phyloP scores from a whole-genome alignment of 441 rosid species.

The Adansonia gregorii region DNA sequence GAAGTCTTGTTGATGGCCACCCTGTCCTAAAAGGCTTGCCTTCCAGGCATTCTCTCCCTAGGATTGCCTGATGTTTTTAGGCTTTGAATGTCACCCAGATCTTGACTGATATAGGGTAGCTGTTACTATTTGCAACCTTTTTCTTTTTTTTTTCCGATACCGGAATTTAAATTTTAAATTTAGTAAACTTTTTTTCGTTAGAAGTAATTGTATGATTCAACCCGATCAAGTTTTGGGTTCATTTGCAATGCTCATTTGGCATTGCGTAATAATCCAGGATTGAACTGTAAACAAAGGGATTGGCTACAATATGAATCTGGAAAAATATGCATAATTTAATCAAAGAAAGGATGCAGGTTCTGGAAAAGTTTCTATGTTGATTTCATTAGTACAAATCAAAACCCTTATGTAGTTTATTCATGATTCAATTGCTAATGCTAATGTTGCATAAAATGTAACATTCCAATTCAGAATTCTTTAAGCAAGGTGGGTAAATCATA shows the following conservation, averaged over 20 bases:
- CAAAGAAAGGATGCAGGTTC: too few relatives aligned
- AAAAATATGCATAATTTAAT: too few relatives aligned
- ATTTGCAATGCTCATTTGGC: neutral
- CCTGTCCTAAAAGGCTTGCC: constrained; percentile 9
- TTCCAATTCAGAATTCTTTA: too few relatives aligned
- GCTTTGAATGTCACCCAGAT: too few relatives aligned
- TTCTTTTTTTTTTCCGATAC: neutral
- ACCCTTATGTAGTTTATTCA: neutral
- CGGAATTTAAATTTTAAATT: too few relatives aligned
- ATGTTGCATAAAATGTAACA: too few relatives aligned
- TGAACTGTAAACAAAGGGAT: neutral
- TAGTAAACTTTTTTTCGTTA: too few relatives aligned
- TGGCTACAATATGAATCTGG: too few relatives aligned
- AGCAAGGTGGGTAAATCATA: too few relatives aligned
- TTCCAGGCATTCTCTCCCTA: constrained; percentile 39
- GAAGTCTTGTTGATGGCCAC: neutral
- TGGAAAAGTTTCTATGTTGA: neutral
- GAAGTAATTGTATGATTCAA: too few relatives aligned
- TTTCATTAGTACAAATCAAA: neutral
- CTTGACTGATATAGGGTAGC: neutral
- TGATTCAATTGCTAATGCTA: too few relatives aligned
- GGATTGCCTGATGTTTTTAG: constrained; percentile 19
- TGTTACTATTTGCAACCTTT: neutral
- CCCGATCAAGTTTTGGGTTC: too few relatives aligned
- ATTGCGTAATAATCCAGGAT: neutral